Conservation (phyloP, 2,329 filamentous ascomycete species). For the Alternaria arbusti region DNA sequence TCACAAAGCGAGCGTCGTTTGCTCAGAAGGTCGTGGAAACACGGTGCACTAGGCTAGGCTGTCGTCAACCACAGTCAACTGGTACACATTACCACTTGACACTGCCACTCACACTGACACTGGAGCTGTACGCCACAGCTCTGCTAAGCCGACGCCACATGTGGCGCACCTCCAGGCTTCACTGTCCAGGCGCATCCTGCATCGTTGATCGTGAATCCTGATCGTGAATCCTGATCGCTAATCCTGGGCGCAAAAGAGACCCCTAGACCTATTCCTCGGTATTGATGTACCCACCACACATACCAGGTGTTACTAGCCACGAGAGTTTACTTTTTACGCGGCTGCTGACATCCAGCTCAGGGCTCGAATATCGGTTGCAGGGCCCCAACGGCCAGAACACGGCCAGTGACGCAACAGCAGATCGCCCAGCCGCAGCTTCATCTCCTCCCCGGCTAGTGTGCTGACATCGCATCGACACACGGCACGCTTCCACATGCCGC, state of each 20-base stretch:
- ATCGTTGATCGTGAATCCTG: neutral
- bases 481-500: conserved; percentile 6
- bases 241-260: neutral
- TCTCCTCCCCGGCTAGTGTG: conserved; percentile 12
- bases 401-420: conserved; percentile 13
- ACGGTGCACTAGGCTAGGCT: neutral
- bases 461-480: conserved; percentile 7
- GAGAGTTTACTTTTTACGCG: conserved; percentile 1
- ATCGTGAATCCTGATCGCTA: neutral
- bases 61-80: neutral
- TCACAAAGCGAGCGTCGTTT: conserved; percentile 1
- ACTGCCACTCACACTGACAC: neutral
- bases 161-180: conserved; percentile 1
- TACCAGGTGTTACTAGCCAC: neutral
- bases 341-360: neutral
- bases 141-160: neutral
- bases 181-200: neutral
- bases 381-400: conserved; percentile 12
- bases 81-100: neutral
- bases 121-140: neutral
- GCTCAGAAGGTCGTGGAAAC: conserved; percentile 32
- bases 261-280: neutral
- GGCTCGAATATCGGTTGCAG: neutral
- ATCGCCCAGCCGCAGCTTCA: conserved; percentile 5
- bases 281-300: neutral